Evolutionary conservation across 2,329 filamentous ascomycete genomes (phyloP), one percentile per base, ranked within the genome.

Genomic region (Corynespora cassiicola): DNA sequence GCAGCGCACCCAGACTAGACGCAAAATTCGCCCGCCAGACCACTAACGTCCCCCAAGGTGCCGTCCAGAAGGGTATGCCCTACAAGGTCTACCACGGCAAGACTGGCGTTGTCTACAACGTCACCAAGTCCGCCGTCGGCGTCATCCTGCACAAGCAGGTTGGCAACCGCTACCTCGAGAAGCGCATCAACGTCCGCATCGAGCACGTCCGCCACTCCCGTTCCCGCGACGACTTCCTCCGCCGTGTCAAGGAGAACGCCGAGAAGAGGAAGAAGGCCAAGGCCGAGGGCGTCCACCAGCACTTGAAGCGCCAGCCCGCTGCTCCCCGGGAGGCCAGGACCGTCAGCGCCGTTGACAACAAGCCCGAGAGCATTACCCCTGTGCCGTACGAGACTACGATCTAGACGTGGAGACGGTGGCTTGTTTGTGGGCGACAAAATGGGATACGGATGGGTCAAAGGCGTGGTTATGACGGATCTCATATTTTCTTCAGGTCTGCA

Each of bases 71-170:
- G 58, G 58, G 90, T 82, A 94, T 96, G 90, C 91, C 92, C 68
- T 90, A 91, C 87, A 96, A 96, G 85, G 88, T 96, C 79, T 96
- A 95, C 87, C 91, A 97, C 84, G 94, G 92, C 72, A 97, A 97
- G 88, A 70, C 67, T 36, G 90, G 90, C 73, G 88, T 96, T 68
- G 80, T 96, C 78, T 96, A 95, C 88, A 99, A 99, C 83, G 94
- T 99, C 69, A 94, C 92, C 79, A 96, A 96, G 86, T 88, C 84
- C 67, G 88, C 94, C 58, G 90, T 99, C 73, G 94, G 94, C 70
- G 88, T 99, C 76, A 96, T 99, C 80, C 88, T 99, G 79, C 92
- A 96, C 88, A 96, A 96, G 86, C 90, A 95, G 77, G 94, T 99
- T 75, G 90, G 91, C 80, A 94, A 97, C 87, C 88, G 92, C 71